phyloP scores from a whole-genome alignment of 2,329 filamentous ascomycete genomes.

The Trichophyton mentagrophytes region DNA sequence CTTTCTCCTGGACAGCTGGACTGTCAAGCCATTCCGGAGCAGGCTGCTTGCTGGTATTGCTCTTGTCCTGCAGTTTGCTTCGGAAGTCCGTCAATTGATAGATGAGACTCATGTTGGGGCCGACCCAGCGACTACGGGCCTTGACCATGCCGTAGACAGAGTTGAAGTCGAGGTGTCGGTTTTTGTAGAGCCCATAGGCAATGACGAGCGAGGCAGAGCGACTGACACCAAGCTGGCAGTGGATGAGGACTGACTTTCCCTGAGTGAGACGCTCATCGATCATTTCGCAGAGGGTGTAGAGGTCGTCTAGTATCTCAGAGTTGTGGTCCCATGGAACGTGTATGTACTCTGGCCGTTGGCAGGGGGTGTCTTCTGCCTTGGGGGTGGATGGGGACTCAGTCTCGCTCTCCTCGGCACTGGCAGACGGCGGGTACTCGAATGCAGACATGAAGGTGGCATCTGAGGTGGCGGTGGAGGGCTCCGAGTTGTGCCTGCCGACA shows the following conservation, averaged over 20 bases:
- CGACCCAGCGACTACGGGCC: conserved; percentile 52
- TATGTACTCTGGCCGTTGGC: conserved; percentile 46
- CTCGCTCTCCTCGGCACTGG: conserved; percentile 12
- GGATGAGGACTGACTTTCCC: conserved; percentile 49
- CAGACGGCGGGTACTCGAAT: conserved; percentile 27
- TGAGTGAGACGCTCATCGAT: conserved; percentile 47
- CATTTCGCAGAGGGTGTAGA: conserved; percentile 46
- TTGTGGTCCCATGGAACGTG: conserved; percentile 57
- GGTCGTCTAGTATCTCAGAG: conserved; percentile 52
- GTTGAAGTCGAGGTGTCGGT: conserved; percentile 49
- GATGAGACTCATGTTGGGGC: conserved; percentile 56
- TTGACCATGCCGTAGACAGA: conserved; percentile 53
- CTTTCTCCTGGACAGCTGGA: not conserved
- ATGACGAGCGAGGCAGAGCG: conserved; percentile 54
- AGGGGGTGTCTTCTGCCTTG: conserved; percentile 18
- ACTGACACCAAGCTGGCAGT: conserved; percentile 54
- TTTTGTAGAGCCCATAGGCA: conserved; percentile 53
- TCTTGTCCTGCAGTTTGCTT: conserved; percentile 25
- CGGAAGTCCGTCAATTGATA: conserved; percentile 56
- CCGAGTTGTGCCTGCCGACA: conserved; percentile 24
- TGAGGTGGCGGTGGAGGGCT: conserved; percentile 34
- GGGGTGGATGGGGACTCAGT: conserved; percentile 19
- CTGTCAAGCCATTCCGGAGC: conserved; percentile 27
- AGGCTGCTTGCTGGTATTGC: conserved; percentile 19
- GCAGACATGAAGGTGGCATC: conserved; percentile 40